Conservation (phyloP, 148 eudicot species). For the Drosera capensis region DNA sequence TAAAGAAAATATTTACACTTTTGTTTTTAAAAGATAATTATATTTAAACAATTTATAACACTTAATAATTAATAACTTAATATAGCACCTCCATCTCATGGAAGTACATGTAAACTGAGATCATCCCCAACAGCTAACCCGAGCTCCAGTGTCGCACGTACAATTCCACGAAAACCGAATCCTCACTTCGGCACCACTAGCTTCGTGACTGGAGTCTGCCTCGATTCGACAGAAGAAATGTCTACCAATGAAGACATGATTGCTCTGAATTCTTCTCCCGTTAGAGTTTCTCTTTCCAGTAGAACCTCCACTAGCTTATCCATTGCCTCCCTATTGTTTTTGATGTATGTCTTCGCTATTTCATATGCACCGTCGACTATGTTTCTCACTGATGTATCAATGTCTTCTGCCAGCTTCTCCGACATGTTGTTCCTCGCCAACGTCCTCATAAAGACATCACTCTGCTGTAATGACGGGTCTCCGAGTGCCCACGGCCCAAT, state of each 20-base stretch:
- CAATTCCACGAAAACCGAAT: no score
- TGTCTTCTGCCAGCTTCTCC: constrained; percentile 76
- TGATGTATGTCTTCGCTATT: constrained; percentile 45
- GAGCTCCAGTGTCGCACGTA: no score
- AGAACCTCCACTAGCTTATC: constrained; percentile 62
- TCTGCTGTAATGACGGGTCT: constrained; percentile 56
- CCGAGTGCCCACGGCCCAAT: constrained; percentile 68
- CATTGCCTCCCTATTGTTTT: constrained; percentile 57
- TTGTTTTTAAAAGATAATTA: no score
- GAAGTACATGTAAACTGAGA: no score
- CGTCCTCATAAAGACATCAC: constrained; percentile 66
- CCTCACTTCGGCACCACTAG: constrained; percentile 34
- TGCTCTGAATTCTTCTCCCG: constrained; percentile 64
- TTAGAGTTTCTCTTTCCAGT: constrained; percentile 60
- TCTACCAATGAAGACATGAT: constrained; percentile 47
- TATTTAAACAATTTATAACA: no score
- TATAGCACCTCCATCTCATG: no score
- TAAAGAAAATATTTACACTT: no score
- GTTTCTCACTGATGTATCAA: constrained; percentile 33
- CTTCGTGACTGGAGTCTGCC: constrained; percentile 25
- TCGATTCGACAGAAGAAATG: constrained; percentile 13
- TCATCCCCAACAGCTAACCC: no score
- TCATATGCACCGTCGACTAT: constrained; percentile 52
- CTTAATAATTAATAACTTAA: no score
- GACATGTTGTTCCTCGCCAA: constrained; percentile 77